phyloP scores from a whole-genome alignment of 2,329 filamentous ascomycete species.

The Penicillium sp. region DNA sequence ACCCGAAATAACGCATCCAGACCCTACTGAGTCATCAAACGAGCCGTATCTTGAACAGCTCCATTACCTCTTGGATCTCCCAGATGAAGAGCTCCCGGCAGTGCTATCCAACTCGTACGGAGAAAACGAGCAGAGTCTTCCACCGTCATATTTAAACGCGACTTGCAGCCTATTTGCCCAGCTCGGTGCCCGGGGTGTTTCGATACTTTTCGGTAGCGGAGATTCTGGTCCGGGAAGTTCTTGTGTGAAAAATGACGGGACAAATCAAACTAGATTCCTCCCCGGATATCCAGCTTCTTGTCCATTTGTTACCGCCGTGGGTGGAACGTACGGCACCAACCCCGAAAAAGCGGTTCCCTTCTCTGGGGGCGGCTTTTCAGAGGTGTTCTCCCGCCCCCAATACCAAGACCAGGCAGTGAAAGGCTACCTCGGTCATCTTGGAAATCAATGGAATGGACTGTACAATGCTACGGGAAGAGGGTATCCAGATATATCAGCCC shows the following conservation, averaged over 20 bases:
- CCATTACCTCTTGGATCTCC: slow-evolving; percentile 56
- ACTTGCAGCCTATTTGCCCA: slow-evolving; percentile 63
- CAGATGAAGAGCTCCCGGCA: slow-evolving; percentile 56
- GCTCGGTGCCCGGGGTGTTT: slow-evolving; percentile 64
- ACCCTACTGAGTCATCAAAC: slow-evolving; percentile 48
- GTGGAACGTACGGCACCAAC: slow-evolving; percentile 52
- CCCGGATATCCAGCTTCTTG: slow-evolving; percentile 57
- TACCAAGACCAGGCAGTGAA: slow-evolving; percentile 48
- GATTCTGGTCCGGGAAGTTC: slow-evolving; percentile 58
- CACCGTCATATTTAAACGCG: slow-evolving; percentile 56
- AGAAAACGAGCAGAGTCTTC: slow-evolving; percentile 63
- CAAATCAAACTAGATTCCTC: slow-evolving; percentile 50
- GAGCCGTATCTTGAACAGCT: slow-evolving; percentile 67
- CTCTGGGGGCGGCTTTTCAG: slow-evolving; percentile 50
- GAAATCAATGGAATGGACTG: slow-evolving; percentile 43
- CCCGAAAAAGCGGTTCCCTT: slow-evolving; percentile 57
- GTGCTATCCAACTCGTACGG: slow-evolving; percentile 69
- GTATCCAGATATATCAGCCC: slow-evolving; percentile 61
- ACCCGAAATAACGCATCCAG: slow-evolving; percentile 46
- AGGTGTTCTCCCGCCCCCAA: slow-evolving; percentile 45
- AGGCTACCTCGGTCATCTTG: slow-evolving; percentile 43
- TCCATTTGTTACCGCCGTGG: slow-evolving; percentile 63
- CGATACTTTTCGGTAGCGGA: slow-evolving; percentile 63
- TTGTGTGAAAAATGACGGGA: slow-evolving; percentile 56
- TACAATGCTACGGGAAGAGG: slow-evolving; percentile 55